phyloP scores from a whole-genome alignment of 1,139 yeast genomes.

The Martiniozyma asiatica region DNA sequence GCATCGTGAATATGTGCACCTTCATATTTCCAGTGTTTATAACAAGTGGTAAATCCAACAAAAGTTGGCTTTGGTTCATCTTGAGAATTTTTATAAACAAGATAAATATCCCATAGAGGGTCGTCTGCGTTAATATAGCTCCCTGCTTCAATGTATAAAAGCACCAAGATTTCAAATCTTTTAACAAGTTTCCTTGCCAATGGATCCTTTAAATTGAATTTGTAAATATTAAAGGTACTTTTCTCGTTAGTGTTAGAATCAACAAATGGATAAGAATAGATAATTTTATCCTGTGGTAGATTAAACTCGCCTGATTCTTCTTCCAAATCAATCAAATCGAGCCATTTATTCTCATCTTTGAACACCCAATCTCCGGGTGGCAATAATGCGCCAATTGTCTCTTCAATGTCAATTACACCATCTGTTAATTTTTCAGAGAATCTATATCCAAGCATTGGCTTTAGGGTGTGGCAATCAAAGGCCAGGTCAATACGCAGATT shows the following conservation, averaged over 20 bases:
- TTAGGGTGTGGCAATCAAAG: slow-evolving; percentile 42
- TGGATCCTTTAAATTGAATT: slow-evolving; percentile 28
- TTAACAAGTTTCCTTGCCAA: slow-evolving; percentile 44
- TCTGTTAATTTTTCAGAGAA: slow-evolving; percentile 38
- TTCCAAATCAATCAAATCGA: slow-evolving; percentile 40
- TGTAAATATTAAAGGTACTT: slow-evolving; percentile 25
- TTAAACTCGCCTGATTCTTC: no score
- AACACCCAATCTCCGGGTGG: slow-evolving; percentile 45
- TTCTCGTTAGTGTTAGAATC: slow-evolving; percentile 17
- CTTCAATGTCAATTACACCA: slow-evolving; percentile 40
- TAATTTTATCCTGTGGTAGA: slow-evolving; percentile 36
- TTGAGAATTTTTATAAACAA: slow-evolving; percentile 27
- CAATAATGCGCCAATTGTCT: slow-evolving; percentile 41
- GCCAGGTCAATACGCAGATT: slow-evolving; percentile 46
- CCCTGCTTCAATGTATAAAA: slow-evolving; percentile 89
- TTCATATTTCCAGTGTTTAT: slow-evolving; percentile 71
- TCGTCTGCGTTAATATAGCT: slow-evolving; percentile 72
- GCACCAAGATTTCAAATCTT: slow-evolving; percentile 66
- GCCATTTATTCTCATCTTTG: slow-evolving; percentile 60
- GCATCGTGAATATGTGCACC: slow-evolving; percentile 47
- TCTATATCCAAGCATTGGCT: slow-evolving; percentile 45
- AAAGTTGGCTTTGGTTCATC: slow-evolving; percentile 24
- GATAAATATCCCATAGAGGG: slow-evolving; percentile 57
- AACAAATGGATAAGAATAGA: slow-evolving; percentile 23
- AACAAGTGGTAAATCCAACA: slow-evolving; percentile 75